A percentile compares a stretch with the other conserved stretches of the same genome.
phyloP scores from a whole-genome alignment of 345 rosid species.

The Populus deltoides region DNA sequence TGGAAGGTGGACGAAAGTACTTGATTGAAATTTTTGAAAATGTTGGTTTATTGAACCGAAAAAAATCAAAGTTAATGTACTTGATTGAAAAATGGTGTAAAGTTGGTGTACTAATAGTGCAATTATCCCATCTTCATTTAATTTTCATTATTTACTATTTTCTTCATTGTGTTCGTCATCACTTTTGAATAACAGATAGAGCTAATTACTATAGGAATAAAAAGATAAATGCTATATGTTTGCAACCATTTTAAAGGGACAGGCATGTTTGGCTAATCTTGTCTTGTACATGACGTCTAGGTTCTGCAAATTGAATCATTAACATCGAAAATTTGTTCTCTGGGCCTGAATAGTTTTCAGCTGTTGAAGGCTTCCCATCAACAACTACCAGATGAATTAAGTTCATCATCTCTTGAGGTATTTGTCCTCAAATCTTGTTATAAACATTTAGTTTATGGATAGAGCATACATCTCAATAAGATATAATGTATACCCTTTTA shows the following conservation, averaged over 20 bases:
- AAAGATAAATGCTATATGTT: background rate
- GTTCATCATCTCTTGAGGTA: conserved; percentile 80
- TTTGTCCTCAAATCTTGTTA: conserved; percentile 9
- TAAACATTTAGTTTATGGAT: conserved; percentile 2
- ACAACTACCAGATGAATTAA: conserved; percentile 58
- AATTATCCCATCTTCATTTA: background rate
- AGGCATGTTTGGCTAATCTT: background rate
- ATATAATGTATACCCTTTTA: background rate
- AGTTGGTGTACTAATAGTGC: too few relatives aligned
- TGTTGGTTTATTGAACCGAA: too few relatives aligned
- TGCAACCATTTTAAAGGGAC: background rate
- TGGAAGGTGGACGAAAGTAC: too few relatives aligned
- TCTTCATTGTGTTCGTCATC: background rate
- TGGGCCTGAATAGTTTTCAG: conserved; percentile 52
- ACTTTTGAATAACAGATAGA: background rate
- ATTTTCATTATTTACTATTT: background rate
- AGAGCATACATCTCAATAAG: background rate
- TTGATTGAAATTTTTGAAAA: too few relatives aligned
- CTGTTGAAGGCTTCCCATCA: conserved; percentile 52
- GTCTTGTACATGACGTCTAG: conserved; percentile 41
- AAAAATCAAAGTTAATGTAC: too few relatives aligned
- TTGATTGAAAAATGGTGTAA: too few relatives aligned
- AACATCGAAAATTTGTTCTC: conserved; percentile 57
- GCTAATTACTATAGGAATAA: background rate
- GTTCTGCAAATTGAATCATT: conserved; percentile 73